Evolutionary conservation across 345 rosid genomes (phyloP).

Genomic region (Salix brachista): DNA sequence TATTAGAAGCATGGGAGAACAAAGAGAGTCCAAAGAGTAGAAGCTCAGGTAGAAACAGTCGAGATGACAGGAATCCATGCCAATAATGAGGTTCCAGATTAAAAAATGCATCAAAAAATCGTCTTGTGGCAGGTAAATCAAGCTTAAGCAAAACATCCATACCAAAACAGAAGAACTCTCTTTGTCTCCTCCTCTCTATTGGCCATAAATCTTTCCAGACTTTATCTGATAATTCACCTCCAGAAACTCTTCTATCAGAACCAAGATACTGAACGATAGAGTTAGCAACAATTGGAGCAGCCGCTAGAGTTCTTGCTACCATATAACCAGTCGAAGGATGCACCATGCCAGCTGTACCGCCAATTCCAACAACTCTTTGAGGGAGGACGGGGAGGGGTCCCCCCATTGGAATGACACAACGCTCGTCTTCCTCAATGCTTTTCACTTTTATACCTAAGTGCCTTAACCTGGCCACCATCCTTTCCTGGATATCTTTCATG

Average conservation of each 20-base stretch:
- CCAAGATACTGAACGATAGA: slow-evolving; percentile 70
- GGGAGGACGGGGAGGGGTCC: slow-evolving; percentile 95
- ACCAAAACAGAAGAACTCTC: slow-evolving; percentile 99
- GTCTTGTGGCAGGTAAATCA: slow-evolving; percentile 71
- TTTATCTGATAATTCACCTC: slow-evolving; percentile 59
- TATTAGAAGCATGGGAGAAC: slow-evolving; percentile 79
- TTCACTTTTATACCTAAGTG: slow-evolving; percentile 79
- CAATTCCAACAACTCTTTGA: slow-evolving; percentile 90
- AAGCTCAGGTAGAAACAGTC: slow-evolving; percentile 82
- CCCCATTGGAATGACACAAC: slow-evolving; percentile 93
- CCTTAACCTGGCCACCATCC: slow-evolving; percentile 88
- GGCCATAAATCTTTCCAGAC: slow-evolving; percentile 99
- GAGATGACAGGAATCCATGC: slow-evolving; percentile 95
- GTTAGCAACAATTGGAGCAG: slow-evolving; percentile 85
- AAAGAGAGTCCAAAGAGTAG: slow-evolving; percentile 74
- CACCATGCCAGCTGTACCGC: slow-evolving; percentile 95
- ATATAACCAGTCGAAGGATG: slow-evolving; percentile 94
- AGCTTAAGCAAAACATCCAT: slow-evolving; percentile 94
- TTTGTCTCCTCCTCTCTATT: slow-evolving; percentile 78
- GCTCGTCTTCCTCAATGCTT: slow-evolving; percentile 85
- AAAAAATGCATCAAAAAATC: slow-evolving; percentile 90
- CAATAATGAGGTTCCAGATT: slow-evolving; percentile 80
- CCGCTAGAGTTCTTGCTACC: slow-evolving; percentile 98
- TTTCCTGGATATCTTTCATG: slow-evolving; percentile 84
- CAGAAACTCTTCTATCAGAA: slow-evolving; percentile 40